Base-by-base conservation (phyloP, 768 basidiomycete genomes). In the Obba rivulosa region DNA sequence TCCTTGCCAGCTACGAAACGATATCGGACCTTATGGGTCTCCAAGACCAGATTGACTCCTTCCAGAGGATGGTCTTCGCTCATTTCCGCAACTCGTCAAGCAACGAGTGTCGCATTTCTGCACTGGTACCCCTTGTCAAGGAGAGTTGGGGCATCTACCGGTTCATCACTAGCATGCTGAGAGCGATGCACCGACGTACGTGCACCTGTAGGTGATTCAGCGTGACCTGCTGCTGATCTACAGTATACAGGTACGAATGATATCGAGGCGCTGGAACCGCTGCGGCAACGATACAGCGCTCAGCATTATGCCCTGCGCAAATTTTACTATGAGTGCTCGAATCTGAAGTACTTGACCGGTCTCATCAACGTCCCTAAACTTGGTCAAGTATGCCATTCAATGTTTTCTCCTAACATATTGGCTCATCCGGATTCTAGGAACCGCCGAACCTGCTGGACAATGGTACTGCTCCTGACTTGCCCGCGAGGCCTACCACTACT, bases 111-210 rank as follows among this genome's bases (percentile, higher is more conserved):
- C 85, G 94, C 23, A 99, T 99, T 51, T 95, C 94, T 28, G 76
- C 96, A 2, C 72, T 99, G 41, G 96, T 99, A 2, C 95, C 96
- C 20, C 77, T 97, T 11, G 96, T 99, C 46, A 99, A 99, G 69
- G 96, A 99, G 69, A 95, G 92, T 58, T 99, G 94, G 83, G 95
- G 95, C 34, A 99, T 99, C 49, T 99, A 99, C 69, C 80, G 92
- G 40, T 99, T 98, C 69, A 94, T 98, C 63, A 98, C 95, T 9
- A 94, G 91, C 69, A 99, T 99, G 96, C 72, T 98, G 64, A 78
- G 96, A 21, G 96, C 96, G 1, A 90, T 99, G 87, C 90, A 95
- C 63, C 75, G 96, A 70, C 74, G 95, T 95, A 61, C 63, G 81
- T 71, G 21, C 40, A 3, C 1, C 35, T 35, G 8, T 16, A 4